Evolutionary conservation across 164 flowering plant species (phyloP).

Genomic region (Piper betle): DNA sequence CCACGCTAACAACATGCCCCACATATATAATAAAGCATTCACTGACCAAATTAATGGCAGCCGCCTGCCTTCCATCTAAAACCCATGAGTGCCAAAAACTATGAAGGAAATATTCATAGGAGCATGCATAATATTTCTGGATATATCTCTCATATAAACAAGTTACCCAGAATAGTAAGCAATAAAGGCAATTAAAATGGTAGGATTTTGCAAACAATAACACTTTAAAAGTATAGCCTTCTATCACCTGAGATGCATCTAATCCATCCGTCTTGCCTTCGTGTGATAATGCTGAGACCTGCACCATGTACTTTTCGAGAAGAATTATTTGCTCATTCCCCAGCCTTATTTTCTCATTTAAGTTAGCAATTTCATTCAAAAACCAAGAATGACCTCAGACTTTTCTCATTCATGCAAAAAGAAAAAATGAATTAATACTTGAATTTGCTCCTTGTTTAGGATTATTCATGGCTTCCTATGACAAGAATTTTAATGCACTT

Average conservation of each 20-base stretch:
- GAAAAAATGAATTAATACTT: constrained; percentile 28
- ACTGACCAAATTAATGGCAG: too few relatives aligned
- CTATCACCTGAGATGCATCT: constrained; percentile 52
- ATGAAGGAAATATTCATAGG: too few relatives aligned
- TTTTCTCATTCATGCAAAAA: background rate
- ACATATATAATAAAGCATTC: too few relatives aligned
- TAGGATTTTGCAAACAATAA: too few relatives aligned
- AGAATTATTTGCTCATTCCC: constrained; percentile 65
- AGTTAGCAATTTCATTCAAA: constrained; percentile 56
- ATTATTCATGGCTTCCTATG: constrained; percentile 54
- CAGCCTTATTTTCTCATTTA: constrained; percentile 54
- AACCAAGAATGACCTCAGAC: constrained; percentile 4
- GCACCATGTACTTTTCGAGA: constrained; percentile 57
- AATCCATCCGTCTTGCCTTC: constrained; percentile 31
- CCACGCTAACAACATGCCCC: too few relatives aligned
- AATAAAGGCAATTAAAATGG: too few relatives aligned
- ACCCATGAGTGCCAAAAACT: too few relatives aligned
- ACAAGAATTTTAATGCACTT: constrained; percentile 67
- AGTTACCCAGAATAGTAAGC: too few relatives aligned
- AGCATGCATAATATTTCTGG: too few relatives aligned
- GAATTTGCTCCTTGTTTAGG: constrained; percentile 51
- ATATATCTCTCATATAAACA: too few relatives aligned
- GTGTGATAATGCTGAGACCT: constrained; percentile 25
- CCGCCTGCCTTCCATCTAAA: too few relatives aligned
- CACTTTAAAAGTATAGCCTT: background rate